A percentile compares a stretch with the other conserved stretches of the same genome.
Conservation (phyloP, 768 basidiomycete species). For the Serendipita sp. region DNA sequence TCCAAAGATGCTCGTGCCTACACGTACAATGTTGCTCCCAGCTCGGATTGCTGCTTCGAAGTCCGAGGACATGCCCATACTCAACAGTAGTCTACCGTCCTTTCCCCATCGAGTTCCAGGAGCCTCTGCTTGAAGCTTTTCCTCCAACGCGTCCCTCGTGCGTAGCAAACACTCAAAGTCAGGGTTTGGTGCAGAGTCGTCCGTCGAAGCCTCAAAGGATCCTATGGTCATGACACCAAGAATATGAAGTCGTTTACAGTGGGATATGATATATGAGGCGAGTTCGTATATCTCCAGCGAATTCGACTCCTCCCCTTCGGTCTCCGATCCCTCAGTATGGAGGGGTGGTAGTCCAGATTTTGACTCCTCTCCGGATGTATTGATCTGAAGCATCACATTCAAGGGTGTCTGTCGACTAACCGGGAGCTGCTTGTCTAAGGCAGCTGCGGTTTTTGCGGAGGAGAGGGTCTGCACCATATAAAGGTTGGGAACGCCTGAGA, state of each 20-base stretch:
- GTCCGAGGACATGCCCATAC: conserved; percentile 97
- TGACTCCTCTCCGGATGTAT: conserved; percentile 82
- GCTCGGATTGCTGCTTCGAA: conserved; percentile 73
- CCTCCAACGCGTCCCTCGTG: conserved; percentile 45
- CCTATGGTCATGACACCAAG: conserved; percentile 97
- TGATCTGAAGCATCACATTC: conserved; percentile 80
- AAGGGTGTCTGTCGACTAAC: conserved; percentile 42
- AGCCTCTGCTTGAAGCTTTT: conserved; percentile 22
- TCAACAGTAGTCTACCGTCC: conserved; percentile 38
- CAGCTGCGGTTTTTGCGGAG: conserved; percentile 62
- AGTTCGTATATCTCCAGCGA: conserved; percentile 45
- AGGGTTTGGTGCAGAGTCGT: conserved; percentile 30
- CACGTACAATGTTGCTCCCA: conserved; percentile 78
- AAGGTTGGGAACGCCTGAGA: conserved; percentile 71
- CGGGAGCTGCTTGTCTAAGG: conserved; percentile 59
- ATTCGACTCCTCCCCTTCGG: conserved; percentile 19
- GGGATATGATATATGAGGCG: conserved; percentile 49
- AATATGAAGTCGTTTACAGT: conserved; percentile 61
- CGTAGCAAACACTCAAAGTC: conserved; percentile 62
- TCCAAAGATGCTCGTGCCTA: conserved; percentile 86
- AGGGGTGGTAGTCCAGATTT: conserved; percentile 78
- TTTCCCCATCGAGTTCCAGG: conserved; percentile 31
- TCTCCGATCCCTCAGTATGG: conserved; percentile 9
- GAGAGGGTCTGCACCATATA: conserved; percentile 76
- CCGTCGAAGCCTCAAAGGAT: conserved; percentile 38